A percentile compares a stretch with the other conserved stretches of the same genome.
These are phyloP conservation scores for Saccharomyces pastorianus DNA, from an alignment of 1,139 yeast genomes.

Conservation along the genomic window DNA sequence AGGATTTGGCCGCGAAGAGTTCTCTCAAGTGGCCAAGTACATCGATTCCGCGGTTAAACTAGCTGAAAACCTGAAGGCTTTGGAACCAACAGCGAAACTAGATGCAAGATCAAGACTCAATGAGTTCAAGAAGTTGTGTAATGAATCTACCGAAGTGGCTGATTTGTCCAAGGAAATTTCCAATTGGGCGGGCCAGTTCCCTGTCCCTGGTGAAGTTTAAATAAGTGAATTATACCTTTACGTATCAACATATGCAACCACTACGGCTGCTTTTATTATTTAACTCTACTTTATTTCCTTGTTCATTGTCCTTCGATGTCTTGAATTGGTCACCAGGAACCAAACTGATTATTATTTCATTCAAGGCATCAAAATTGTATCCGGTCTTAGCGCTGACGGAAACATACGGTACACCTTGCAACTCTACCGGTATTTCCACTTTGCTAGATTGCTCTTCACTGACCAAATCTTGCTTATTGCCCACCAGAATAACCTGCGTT, in stretches of 20 bases:
- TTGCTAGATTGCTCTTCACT: conserved; percentile 14
- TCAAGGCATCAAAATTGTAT: conserved; percentile 67
- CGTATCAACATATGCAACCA: conserved; percentile 3
- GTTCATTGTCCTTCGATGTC: conserved; percentile 1
- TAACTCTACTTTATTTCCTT: conserved; percentile 2
- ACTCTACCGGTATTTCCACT: conserved; percentile 2
- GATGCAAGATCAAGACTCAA: conserved; percentile 58
- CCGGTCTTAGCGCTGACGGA: conserved; percentile 91
- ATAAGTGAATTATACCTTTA: not conserved
- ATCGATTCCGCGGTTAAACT: conserved; percentile 71
- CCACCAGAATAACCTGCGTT: conserved; percentile 73
- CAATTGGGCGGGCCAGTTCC: conserved; percentile 58
- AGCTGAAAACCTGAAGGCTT: conserved; percentile 49
- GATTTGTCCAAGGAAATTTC: conserved; percentile 55
- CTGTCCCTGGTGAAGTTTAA: conserved; percentile 67
- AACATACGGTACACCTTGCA: conserved; percentile 44
- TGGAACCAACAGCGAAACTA: conserved; percentile 41
- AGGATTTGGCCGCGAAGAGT: conserved; percentile 76
- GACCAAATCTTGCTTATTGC: conserved; percentile 64
- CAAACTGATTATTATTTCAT: conserved; percentile 69
- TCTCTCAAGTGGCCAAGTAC: conserved; percentile 67
- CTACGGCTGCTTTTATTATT: not conserved
- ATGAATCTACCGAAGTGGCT: conserved; percentile 49
- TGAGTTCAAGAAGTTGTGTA: conserved; percentile 57
- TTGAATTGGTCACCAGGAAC: conserved; percentile 42